Evolutionary conservation across 140 eudicot genomes (phyloP).

Genomic region (Flaveria floridana): DNA sequence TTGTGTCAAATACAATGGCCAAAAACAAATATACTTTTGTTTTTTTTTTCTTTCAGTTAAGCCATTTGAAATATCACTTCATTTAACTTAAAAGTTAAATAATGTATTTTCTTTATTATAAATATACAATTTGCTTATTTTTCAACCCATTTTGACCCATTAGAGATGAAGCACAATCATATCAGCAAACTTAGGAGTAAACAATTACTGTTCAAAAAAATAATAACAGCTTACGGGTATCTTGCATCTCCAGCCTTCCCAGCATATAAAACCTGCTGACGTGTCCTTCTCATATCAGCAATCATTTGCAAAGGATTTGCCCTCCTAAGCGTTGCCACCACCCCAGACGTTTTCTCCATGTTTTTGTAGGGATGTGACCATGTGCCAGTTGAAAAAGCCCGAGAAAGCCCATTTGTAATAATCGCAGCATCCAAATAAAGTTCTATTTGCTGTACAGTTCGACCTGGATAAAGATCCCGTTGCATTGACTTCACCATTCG

Average conservation of each 20-base stretch:
- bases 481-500: constrained; percentile 76
- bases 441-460: constrained; percentile 46
- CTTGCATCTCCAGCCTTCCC: constrained; percentile 97
- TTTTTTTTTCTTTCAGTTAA: neutral
- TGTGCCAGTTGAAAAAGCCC: constrained; percentile 88
- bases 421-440: constrained; percentile 79
- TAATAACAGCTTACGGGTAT: constrained; percentile 76
- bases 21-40: neutral
- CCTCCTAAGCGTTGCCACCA: constrained; percentile 82
- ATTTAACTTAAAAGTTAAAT: too few species aligned
- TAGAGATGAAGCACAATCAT: neutral
- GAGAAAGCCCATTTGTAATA: constrained; percentile 78
- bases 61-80: neutral
- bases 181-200: too few species aligned
- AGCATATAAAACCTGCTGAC: constrained; percentile 83
- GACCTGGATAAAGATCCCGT: constrained; percentile 71
- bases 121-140: neutral
- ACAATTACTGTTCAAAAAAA: too few species aligned
- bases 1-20: neutral
- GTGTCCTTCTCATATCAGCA: constrained; percentile 85
- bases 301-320: constrained; percentile 75
- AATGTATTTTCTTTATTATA: neutral
- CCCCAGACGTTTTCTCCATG: constrained; percentile 67
- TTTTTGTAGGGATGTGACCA: constrained; percentile 75
- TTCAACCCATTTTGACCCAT: neutral